Conservation (phyloP, 805 yeast species). For the Isabelozyma heimii region DNA sequence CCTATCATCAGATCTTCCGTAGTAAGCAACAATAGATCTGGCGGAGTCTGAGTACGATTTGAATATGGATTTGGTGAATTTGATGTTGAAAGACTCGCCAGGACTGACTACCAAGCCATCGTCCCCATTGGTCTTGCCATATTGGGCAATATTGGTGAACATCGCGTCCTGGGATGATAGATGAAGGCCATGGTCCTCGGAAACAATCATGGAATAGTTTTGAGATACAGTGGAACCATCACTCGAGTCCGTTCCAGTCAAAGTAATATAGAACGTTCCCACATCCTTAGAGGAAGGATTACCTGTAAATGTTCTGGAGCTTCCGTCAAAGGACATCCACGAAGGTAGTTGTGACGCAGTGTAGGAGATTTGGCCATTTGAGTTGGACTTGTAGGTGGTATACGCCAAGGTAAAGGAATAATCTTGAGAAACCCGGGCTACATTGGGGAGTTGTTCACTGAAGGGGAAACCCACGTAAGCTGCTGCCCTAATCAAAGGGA, state of each 20-base stretch:
- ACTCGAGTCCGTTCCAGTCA: constrained; percentile 64
- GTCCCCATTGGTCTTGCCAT: constrained; percentile 75
- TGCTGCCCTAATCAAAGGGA: constrained; percentile 29
- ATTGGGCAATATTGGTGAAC: constrained; percentile 51
- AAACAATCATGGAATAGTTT: constrained; percentile 58
- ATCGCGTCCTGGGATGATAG: constrained; percentile 42
- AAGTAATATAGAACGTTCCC: constrained; percentile 37
- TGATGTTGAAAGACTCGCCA: constrained; percentile 60
- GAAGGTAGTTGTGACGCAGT: constrained; percentile 58
- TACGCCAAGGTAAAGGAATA: constrained; percentile 68
- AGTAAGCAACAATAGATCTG: constrained; percentile 58
- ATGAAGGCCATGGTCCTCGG: constrained; percentile 54
- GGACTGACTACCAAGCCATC: constrained; percentile 74
- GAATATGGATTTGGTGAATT: constrained; percentile 65
- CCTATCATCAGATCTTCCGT: constrained; percentile 78
- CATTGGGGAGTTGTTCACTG: constrained; percentile 78
- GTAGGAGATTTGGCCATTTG: constrained; percentile 49
- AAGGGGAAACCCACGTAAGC: constrained; percentile 75
- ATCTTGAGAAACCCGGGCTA: constrained; percentile 65
- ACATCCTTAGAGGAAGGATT: constrained; percentile 52
- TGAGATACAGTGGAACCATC: constrained; percentile 45
- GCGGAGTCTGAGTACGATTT: constrained; percentile 39
- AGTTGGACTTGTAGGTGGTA: constrained; percentile 56
- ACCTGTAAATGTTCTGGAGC: constrained; percentile 64
- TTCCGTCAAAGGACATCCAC: constrained; percentile 76